Conservation (phyloP, 768 basidiomycete genomes). For the Mrakia blollopis region DNA sequence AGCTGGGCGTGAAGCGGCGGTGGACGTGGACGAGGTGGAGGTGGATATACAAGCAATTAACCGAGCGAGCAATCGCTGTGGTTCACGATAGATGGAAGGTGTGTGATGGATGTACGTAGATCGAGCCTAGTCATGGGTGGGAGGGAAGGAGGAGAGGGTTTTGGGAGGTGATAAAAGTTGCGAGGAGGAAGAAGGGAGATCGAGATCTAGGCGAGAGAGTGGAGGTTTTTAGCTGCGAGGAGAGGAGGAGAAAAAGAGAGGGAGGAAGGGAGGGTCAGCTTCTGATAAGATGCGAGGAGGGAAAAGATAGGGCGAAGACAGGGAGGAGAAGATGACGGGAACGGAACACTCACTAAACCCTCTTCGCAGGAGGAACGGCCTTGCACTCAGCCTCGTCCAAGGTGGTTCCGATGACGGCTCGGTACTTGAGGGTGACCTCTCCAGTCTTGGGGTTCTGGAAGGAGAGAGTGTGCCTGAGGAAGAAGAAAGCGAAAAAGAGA, state of each 20-base stretch:
- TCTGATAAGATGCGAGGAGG: neutral
- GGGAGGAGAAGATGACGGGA: neutral
- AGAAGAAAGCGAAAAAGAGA: neutral
- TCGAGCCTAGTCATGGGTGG: no score
- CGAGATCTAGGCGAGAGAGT: neutral
- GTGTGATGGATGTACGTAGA: no score
- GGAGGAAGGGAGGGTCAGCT: neutral
- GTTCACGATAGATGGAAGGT: no score
- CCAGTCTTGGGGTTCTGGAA: conserved; percentile 77
- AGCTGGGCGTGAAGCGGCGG: no score
- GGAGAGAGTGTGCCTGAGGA: conserved; percentile 60
- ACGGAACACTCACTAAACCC: conserved; percentile 64
- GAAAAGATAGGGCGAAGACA: neutral
- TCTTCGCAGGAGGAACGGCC: conserved; percentile 94
- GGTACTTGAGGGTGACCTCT: conserved; percentile 84
- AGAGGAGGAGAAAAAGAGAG: neutral
- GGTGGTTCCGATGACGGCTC: conserved; percentile 74
- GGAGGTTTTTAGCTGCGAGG: neutral
- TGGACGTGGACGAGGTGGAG: no score
- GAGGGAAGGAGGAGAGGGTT: no score
- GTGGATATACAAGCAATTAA: no score
- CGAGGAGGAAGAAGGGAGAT: no score
- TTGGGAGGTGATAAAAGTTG: no score
- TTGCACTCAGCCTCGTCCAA: conserved; percentile 76
- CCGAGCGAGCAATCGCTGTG: no score